Percentiles rank a stretch among this genome's conserved stretches.
Evolutionary conservation across 2,329 filamentous ascomycete species (phyloP).

Genomic region (Pleoardoris graminearum): DNA sequence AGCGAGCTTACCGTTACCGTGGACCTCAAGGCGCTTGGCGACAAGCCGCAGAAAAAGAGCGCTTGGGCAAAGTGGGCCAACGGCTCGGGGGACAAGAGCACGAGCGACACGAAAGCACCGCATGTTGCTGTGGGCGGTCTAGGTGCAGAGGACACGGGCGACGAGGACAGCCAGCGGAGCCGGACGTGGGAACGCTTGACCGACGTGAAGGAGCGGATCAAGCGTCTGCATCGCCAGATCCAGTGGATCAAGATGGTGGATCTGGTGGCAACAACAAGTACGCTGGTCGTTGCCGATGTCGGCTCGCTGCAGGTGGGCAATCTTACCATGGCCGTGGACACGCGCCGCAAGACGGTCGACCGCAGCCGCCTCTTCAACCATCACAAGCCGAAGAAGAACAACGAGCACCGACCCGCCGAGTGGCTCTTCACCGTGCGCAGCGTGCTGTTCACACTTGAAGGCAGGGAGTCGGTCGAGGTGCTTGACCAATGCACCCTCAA

Average conservation of each 20-base stretch:
- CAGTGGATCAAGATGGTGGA: slow-evolving; percentile 90
- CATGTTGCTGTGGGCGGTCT: slow-evolving; percentile 21
- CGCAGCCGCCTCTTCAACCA: slow-evolving; percentile 86
- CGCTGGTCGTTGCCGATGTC: slow-evolving; percentile 75
- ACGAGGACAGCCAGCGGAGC: slow-evolving; percentile 56
- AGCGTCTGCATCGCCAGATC: slow-evolving; percentile 82
- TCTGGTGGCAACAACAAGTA: slow-evolving; percentile 79
- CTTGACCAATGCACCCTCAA: slow-evolving; percentile 87
- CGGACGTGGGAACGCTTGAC: slow-evolving; percentile 82
- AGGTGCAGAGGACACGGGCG: slow-evolving; percentile 25
- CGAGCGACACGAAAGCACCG: slow-evolving; percentile 23
- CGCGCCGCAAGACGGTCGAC: slow-evolving; percentile 87
- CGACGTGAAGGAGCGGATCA: slow-evolving; percentile 79
- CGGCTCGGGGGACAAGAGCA: slow-evolving; percentile 27
- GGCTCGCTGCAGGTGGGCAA: slow-evolving; percentile 84
- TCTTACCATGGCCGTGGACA: slow-evolving; percentile 86
- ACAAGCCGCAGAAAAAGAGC: slow-evolving; percentile 38
- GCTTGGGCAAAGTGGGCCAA: slow-evolving; percentile 40
- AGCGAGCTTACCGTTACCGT: slow-evolving; percentile 83
- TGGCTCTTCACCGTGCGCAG: slow-evolving; percentile 89
- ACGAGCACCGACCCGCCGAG: slow-evolving; percentile 76
- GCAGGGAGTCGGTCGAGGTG: slow-evolving; percentile 81
- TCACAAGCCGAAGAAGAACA: slow-evolving; percentile 49
- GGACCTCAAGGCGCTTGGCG: slow-evolving; percentile 68
- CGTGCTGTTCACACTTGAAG: slow-evolving; percentile 84